Conservation (phyloP, 345 rosid species). For the Heritiera littoralis region DNA sequence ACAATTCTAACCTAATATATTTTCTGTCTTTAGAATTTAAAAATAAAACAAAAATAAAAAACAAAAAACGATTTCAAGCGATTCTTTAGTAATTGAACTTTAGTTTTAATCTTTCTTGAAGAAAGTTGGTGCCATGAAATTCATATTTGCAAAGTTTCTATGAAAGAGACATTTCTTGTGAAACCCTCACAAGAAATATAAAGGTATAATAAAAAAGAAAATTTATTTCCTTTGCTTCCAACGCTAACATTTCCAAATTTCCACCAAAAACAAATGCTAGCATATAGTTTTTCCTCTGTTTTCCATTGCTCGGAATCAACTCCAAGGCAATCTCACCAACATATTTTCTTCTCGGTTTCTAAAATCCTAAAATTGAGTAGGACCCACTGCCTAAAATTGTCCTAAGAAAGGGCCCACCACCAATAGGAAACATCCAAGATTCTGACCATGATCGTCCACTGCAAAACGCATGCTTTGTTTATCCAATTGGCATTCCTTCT, state of each 20-base stretch:
- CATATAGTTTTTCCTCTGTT: background rate
- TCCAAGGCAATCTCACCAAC: background rate
- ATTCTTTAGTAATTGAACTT: too few relatives aligned
- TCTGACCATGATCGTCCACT: background rate
- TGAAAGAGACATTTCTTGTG: conserved; percentile 19
- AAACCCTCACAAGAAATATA: background rate
- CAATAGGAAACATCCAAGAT: background rate
- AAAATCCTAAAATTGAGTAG: background rate
- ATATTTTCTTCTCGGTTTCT: too few relatives aligned
- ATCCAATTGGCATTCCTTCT: background rate
- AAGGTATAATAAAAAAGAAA: background rate
- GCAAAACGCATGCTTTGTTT: background rate
- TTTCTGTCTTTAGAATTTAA: too few relatives aligned
- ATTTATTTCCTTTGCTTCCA: conserved; percentile 14
- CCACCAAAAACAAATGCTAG: background rate
- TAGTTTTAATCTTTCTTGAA: background rate
- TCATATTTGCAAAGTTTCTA: background rate
- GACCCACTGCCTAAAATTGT: conserved; percentile 24
- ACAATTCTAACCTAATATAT: too few relatives aligned
- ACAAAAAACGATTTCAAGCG: too few relatives aligned
- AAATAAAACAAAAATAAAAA: too few relatives aligned
- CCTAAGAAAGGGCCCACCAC: conserved; percentile 16
- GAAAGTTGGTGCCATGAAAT: background rate
- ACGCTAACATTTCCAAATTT: conserved; percentile 16
- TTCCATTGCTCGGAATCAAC: conserved; percentile 2